Percentiles rank a stretch among this genome's conserved stretches.
phyloP scores from a whole-genome alignment of 208 protist genomes.

The Entamoeba histolytica region DNA sequence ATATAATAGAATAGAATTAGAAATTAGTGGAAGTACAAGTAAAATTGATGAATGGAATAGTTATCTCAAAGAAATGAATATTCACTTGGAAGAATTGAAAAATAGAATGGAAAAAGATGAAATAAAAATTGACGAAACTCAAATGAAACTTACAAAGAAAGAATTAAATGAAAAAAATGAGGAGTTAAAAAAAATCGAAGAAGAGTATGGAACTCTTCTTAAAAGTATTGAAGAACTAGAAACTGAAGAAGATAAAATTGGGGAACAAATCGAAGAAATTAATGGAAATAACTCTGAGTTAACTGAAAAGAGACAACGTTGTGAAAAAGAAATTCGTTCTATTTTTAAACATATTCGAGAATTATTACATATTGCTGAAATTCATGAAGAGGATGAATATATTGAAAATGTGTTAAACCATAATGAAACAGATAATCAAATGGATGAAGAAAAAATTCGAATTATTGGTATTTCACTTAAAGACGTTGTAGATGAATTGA shows the following conservation, averaged over 20 bases:
- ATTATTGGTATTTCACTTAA: background rate
- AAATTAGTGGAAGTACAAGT: background rate
- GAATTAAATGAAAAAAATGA: background rate
- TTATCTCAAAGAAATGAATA: background rate
- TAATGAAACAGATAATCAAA: background rate
- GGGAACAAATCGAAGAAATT: background rate
- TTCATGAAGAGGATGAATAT: background rate
- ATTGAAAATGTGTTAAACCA: background rate
- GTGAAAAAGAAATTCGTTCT: background rate
- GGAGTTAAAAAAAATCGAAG: background rate
- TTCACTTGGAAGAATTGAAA: background rate
- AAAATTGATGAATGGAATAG: background rate
- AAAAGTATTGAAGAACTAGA: background rate
- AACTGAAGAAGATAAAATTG: background rate
- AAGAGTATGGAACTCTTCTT: background rate
- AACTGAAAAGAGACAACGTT: background rate
- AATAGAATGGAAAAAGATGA: background rate
- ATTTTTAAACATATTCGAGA: no score
- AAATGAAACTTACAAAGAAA: background rate
- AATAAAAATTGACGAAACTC: background rate
- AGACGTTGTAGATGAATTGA: background rate
- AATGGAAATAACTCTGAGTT: background rate
- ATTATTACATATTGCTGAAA: background rate
- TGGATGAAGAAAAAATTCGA: background rate
- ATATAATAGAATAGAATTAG: background rate